Evolutionary conservation across 2,329 filamentous ascomycete species (phyloP).

Genomic region (Knufia petricola): DNA sequence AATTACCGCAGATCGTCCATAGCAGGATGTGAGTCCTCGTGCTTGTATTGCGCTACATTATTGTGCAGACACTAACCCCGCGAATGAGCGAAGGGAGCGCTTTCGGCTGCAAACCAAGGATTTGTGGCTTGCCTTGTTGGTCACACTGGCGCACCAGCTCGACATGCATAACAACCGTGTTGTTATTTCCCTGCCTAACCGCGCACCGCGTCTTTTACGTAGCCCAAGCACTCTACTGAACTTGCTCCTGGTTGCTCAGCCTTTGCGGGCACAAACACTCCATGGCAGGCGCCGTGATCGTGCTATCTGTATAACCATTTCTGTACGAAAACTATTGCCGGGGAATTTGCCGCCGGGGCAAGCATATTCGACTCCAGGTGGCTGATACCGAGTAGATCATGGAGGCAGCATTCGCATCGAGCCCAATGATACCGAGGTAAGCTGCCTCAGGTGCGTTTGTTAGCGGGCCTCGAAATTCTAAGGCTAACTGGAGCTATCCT

Average conservation of each 20-base stretch:
- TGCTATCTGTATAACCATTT: too few relatives aligned
- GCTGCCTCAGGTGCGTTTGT: slow-evolving; percentile 3
- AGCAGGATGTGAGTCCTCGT: neutral
- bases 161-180: neutral
- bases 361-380: too few relatives aligned
- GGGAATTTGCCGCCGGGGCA: neutral
- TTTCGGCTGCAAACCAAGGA: slow-evolving; percentile 2
- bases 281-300: too few relatives aligned
- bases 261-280: too few relatives aligned
- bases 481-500: neutral
- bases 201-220: neutral
- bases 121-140: neutral
- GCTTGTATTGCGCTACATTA: slow-evolving; percentile 2
- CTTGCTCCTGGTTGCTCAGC: too few relatives aligned
- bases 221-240: neutral
- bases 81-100: slow-evolving; percentile 1
- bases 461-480: neutral
- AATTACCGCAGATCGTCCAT: neutral
- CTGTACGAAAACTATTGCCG: neutral
- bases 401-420: neutral
- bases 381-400: too few relatives aligned
- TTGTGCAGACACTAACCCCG: slow-evolving; percentile 1
- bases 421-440: slow-evolving; percentile 8
- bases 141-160: neutral
- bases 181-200: neutral